A percentile compares a stretch with the other conserved stretches of the same genome.
These are phyloP conservation scores for Byssoonygena ceratinophila DNA, from an alignment of 2,329 filamentous ascomycete species.

Conservation along the genomic window DNA sequence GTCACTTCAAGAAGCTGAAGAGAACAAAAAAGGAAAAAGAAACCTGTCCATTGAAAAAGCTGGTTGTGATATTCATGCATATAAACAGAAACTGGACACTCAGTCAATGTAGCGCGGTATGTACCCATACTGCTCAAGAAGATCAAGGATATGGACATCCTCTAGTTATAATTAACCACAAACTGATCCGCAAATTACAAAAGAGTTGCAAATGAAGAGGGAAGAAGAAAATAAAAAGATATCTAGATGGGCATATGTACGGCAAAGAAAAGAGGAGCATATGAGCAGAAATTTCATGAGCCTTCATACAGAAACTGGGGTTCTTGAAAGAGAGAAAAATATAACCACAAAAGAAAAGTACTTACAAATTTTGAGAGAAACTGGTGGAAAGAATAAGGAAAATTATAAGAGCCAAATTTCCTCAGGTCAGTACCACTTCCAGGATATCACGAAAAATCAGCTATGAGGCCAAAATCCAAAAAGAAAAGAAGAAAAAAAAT, in stretches of 20 bases:
- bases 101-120: too few relatives aligned
- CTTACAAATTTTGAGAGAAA: background rate
- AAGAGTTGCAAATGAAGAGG: too few relatives aligned
- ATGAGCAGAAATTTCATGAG: conserved; percentile 14
- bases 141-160: too few relatives aligned
- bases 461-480: background rate
- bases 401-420: conserved; percentile 1
- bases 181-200: too few relatives aligned
- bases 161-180: too few relatives aligned
- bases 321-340: background rate
- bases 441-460: conserved; percentile 4
- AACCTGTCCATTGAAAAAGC: background rate
- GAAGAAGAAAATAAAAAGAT: too few relatives aligned
- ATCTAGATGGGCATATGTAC: background rate
- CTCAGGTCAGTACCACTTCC: background rate
- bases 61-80: background rate
- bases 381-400: conserved; percentile 11
- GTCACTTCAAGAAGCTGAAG: too few relatives aligned
- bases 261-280: background rate
- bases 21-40: too few relatives aligned
- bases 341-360: background rate
- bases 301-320: conserved; percentile 8
- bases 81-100: too few relatives aligned
- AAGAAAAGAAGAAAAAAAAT: background rate
- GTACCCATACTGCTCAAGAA: too few relatives aligned